These are phyloP conservation scores for Boechera stricta DNA, from an alignment of 345 rosid genomes.

Conservation along the genomic window DNA sequence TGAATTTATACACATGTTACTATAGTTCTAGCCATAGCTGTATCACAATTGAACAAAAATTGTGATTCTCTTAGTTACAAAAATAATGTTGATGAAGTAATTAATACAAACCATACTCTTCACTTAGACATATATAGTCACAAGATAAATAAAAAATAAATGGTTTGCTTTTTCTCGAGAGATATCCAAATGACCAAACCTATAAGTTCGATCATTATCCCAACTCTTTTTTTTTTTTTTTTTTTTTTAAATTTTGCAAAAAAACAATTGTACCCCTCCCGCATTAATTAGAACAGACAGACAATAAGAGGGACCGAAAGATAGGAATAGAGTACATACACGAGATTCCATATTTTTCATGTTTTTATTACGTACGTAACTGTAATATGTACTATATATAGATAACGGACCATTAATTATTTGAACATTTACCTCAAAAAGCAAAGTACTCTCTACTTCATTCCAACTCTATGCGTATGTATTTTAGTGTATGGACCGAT, in stretches of 20 bases:
- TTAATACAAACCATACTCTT: not conserved
- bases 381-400: conserved; percentile 10
- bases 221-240: not conserved
- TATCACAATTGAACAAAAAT: not conserved
- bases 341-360: conserved; percentile 35
- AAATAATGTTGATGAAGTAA: not conserved
- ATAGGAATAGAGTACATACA: conserved; percentile 26
- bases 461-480: conserved; percentile 37
- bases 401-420: conserved; percentile 38
- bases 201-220: conserved; percentile 35
- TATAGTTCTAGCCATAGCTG: not conserved
- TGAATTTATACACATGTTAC: not conserved
- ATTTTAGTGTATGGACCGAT: conserved; percentile 41
- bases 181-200: not conserved
- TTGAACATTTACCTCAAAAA: conserved; percentile 32
- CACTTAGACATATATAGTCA: not conserved
- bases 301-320: conserved; percentile 36
- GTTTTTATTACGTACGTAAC: conserved; percentile 23
- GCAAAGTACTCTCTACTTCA: conserved; percentile 37
- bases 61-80: not conserved
- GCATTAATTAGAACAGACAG: conserved; percentile 35
- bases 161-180: not conserved
- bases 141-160: not conserved
- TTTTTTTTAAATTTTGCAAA: not conserved
- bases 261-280: conserved; percentile 36